Percentiles rank a stretch among this genome's conserved stretches.
phyloP scores from a whole-genome alignment of 805 yeast genomes.

The Nakazawaea populi region DNA sequence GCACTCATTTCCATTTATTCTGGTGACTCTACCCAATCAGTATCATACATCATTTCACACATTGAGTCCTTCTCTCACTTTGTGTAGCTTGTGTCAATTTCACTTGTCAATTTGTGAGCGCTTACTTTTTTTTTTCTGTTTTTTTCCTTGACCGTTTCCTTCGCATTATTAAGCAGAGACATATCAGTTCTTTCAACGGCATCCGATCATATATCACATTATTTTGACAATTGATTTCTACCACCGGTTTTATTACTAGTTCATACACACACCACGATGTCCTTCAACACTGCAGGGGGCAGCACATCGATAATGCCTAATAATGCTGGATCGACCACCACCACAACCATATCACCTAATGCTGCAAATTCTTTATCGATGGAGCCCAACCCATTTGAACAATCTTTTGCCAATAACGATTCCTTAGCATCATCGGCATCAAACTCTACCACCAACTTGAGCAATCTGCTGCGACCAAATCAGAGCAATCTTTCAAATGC shows the following conservation, averaged over 20 bases:
- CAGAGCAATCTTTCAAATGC: conserved; percentile 10
- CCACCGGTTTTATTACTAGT: too few relatives aligned
- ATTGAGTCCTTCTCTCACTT: not conserved
- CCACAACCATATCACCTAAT: not conserved
- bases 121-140: not conserved
- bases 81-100: too few relatives aligned
- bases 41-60: not conserved
- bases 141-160: not conserved
- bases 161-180: not conserved
- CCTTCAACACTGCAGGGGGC: not conserved
- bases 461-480: conserved; percentile 3
- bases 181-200: too few relatives aligned
- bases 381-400: conserved; percentile 95
- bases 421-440: conserved; percentile 19
- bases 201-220: too few relatives aligned
- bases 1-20: too few relatives aligned
- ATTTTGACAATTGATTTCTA: too few relatives aligned
- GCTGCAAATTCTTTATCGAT: conserved; percentile 20
- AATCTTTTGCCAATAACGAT: conserved; percentile 65
- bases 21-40: too few relatives aligned
- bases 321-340: not conserved
- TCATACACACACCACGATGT: not conserved
- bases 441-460: conserved; percentile 9
- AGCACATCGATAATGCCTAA: not conserved
- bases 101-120: too few relatives aligned